Evolutionary conservation across 345 rosid genomes (phyloP), one percentile per base, ranked within the genome.

Genomic region (Arabidopsis thaliana): DNA sequence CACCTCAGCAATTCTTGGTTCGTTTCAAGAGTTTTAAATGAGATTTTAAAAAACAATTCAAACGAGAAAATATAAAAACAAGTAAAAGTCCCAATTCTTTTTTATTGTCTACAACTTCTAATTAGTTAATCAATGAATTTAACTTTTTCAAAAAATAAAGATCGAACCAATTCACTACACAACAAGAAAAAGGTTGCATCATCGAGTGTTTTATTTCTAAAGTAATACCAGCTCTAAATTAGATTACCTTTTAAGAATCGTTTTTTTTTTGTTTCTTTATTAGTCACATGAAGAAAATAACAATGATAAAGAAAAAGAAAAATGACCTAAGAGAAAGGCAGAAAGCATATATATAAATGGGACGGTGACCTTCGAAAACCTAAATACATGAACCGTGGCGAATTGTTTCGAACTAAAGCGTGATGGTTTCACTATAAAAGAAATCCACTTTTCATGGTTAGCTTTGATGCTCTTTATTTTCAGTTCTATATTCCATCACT

Each of bases 341-440:
- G 20, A 16, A 16, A 16, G 20, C 20, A 16, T 16, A 16, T 69
- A 75, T 59, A 33, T 33, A 33, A 59, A 59, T 75, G 64, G 68
- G 74, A 60, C 69, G 74, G 79, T 12, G 79, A 52, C 79, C 69
- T 67, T 60, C 55, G 38, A 51, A 46, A 50, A 9, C 59, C 61
- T 59, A 67, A 50, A 67, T 59, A 38, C 61, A 67, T 59, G 67
- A 59, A 75, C 56, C 11, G 74, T 60, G 61, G 79, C 72, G 63
- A 68, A 60, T 68, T 60, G 79, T 66, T 74, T 58, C 51, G 66
- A 74, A 57, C 42, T 48, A 66, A 66, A 57, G 51, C 66, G 67
- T 37, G 42, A 48, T 34, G 59, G 59, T 56, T 46, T 45, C 38
- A 11, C 14, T 25, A 16, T 24, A 65, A 65, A 65, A 57, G 8